Evolutionary conservation across 1,284 basidiomycete species (phyloP).

Genomic region (Ceratobasidium papillatum): DNA sequence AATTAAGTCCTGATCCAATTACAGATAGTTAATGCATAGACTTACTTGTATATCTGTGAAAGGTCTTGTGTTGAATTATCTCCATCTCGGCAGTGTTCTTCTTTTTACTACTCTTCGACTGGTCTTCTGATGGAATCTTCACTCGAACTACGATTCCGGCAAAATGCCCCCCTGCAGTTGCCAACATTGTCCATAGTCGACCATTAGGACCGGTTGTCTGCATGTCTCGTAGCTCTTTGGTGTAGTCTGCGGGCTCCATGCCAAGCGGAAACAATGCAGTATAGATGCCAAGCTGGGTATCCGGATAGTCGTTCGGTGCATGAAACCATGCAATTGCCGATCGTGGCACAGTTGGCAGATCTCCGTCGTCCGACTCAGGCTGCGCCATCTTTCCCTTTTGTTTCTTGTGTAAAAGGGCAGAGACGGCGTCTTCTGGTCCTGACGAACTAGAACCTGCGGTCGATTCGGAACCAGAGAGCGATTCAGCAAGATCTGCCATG

Average conservation of each 20-base stretch:
- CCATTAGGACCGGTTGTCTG: constrained; percentile 70
- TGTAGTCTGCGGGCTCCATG: constrained; percentile 53
- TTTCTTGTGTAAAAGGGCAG: constrained; percentile 70
- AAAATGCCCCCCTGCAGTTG: constrained; percentile 98
- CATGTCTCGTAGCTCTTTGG: constrained; percentile 65
- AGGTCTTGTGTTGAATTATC: constrained; percentile 92
- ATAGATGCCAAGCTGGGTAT: constrained; percentile 91
- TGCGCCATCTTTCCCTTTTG: constrained; percentile 58
- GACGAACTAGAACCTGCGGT: constrained; percentile 66
- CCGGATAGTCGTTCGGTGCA: constrained; percentile 67
- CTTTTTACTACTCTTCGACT: constrained; percentile 60
- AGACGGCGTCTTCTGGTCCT: constrained; percentile 62
- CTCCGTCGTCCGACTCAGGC: constrained; percentile 52
- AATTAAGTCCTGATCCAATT: constrained; percentile 4
- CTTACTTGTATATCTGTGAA: constrained; percentile 97
- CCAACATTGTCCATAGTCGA: constrained; percentile 90
- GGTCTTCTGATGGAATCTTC: constrained; percentile 60
- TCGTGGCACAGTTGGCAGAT: constrained; percentile 60
- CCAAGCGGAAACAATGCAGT: constrained; percentile 72
- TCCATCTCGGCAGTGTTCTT: constrained; percentile 76
- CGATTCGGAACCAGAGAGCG: constrained; percentile 87
- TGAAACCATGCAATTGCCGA: constrained; percentile 92
- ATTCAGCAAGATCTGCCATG: constrained; percentile 81
- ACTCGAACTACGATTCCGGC: constrained; percentile 88
- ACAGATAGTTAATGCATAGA: constrained; percentile 21